Percentiles rank a stretch among this genome's conserved stretches.
These are phyloP conservation scores for Circinella minor DNA, from an alignment of 371 early-diverging fungal species.

Conservation along the genomic window DNA sequence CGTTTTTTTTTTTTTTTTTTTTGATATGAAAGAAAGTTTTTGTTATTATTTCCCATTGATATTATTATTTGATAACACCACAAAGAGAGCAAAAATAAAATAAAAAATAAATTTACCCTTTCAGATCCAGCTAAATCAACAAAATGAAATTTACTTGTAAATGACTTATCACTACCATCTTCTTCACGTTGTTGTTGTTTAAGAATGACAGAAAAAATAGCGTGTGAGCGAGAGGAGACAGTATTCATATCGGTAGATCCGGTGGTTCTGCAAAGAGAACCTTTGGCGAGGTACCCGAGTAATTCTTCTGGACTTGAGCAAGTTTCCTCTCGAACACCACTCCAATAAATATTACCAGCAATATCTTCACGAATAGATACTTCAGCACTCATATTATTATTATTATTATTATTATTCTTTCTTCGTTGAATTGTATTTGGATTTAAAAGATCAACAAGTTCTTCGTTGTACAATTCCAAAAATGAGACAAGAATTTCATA, in stretches of 20 bases:
- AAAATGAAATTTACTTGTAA: constrained; percentile 89
- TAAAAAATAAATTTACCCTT: constrained; percentile 29
- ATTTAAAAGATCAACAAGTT: constrained; percentile 83
- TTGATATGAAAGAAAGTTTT: background rate
- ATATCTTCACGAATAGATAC: constrained; percentile 91
- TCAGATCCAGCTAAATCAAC: constrained; percentile 94
- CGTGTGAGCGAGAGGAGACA: constrained; percentile 97
- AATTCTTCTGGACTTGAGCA: constrained; percentile 80
- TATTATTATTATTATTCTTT: constrained; percentile 9
- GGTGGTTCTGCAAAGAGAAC: constrained; percentile 90
- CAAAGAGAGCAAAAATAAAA: background rate
- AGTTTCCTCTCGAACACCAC: constrained; percentile 84
- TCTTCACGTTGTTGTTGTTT: constrained; percentile 46
- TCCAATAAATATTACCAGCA: constrained; percentile 89
- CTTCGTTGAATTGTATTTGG: constrained; percentile 31
- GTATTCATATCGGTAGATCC: constrained; percentile 98
- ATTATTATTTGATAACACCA: no score
- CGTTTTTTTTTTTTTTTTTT: background rate
- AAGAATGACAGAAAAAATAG: constrained; percentile 92
- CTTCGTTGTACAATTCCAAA: constrained; percentile 98
- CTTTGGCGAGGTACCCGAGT: constrained; percentile 71
- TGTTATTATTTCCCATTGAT: background rate
- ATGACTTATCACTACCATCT: constrained; percentile 14
- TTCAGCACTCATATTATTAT: constrained; percentile 10
- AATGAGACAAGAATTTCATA: constrained; percentile 79